Conservation (phyloP, 164 flowering plant species). For the Vitis cinerea region DNA sequence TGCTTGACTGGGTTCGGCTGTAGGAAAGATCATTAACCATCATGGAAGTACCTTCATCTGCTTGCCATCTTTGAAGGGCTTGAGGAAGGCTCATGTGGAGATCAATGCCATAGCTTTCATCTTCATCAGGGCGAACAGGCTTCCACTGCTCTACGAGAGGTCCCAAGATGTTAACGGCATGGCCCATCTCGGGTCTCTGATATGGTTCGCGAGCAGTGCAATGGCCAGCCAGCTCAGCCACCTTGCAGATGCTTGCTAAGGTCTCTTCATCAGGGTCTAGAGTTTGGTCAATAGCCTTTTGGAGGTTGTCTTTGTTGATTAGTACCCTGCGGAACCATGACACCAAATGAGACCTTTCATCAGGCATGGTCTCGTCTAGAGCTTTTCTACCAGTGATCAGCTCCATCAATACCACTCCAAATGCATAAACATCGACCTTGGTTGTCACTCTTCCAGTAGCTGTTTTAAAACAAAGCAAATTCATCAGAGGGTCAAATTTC, state of each 20-base stretch:
- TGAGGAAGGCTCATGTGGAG: slow-evolving; percentile 57
- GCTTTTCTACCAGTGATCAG: slow-evolving; percentile 44
- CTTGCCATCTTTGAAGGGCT: slow-evolving; percentile 57
- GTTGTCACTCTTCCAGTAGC: slow-evolving; percentile 52
- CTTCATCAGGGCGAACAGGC: slow-evolving; percentile 29
- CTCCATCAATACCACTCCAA: slow-evolving; percentile 50
- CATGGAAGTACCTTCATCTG: slow-evolving; percentile 49
- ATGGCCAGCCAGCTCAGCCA: slow-evolving; percentile 45
- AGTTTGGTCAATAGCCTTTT: slow-evolving; percentile 30
- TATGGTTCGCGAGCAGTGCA: slow-evolving; percentile 48
- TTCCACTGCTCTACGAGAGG: slow-evolving; percentile 50
- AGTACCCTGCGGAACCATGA: slow-evolving; percentile 45
- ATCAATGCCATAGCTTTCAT: slow-evolving; percentile 35
- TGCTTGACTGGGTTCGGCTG: slow-evolving; percentile 44
- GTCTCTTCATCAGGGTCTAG: slow-evolving; percentile 37
- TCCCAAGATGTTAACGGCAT: slow-evolving; percentile 44
- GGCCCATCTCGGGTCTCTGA: slow-evolving; percentile 54
- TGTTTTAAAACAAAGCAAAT: slow-evolving; percentile 10
- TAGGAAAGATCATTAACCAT: slow-evolving; percentile 23
- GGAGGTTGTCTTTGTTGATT: slow-evolving; percentile 36
- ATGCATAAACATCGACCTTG: slow-evolving; percentile 50
- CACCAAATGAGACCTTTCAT: slow-evolving; percentile 39
- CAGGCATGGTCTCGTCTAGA: slow-evolving; percentile 35
- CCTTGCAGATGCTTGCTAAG: slow-evolving; percentile 34
- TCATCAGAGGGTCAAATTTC: not conserved